Percentiles rank a stretch among this genome's conserved stretches.
These are phyloP conservation scores for Phyllosticta citriasiana DNA, from an alignment of 2,329 filamentous ascomycete species.

Conservation along the genomic window DNA sequence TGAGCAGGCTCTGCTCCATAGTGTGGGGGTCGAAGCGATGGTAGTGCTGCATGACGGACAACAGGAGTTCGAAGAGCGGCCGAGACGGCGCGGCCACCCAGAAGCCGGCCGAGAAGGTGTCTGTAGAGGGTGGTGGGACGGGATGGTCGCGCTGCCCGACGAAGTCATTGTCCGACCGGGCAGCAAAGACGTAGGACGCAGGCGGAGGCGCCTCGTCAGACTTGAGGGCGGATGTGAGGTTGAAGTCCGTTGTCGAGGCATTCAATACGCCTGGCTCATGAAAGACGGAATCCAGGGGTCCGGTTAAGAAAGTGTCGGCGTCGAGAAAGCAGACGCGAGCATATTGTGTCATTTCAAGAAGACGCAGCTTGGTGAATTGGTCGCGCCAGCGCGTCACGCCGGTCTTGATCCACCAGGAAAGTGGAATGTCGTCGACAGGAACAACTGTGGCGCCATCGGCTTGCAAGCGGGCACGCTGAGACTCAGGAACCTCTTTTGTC, in stretches of 20 bases:
- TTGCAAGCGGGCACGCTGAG: conserved; percentile 23
- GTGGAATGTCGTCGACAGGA: conserved; percentile 25
- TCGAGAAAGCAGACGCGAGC: conserved; percentile 36
- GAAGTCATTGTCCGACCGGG: conserved; percentile 23
- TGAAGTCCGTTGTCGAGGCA: conserved; percentile 13
- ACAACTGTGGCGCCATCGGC: conserved; percentile 32
- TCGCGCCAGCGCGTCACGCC: conserved; percentile 33
- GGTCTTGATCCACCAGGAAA: conserved; percentile 26
- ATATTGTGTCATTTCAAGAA: conserved; percentile 34
- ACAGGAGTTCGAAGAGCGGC: conserved; percentile 30
- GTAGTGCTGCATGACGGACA: conserved; percentile 26
- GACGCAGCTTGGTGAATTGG: conserved; percentile 34
- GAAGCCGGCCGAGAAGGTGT: conserved; percentile 32
- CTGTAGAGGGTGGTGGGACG: conserved; percentile 26
- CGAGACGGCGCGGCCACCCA: conserved; percentile 31
- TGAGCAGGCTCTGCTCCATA: conserved; percentile 36
- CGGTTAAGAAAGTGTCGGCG: conserved; percentile 31
- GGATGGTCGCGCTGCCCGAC: conserved; percentile 18
- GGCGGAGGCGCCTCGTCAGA: conserved; percentile 28
- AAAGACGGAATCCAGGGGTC: conserved; percentile 31
- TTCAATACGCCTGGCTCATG: conserved; percentile 17
- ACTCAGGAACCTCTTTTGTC: conserved; percentile 20
- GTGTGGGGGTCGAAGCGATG: conserved; percentile 29
- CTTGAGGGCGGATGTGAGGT: conserved; percentile 13
- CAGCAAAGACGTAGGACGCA: conserved; percentile 28